Conservation (phyloP, 768 basidiomycete species). For the Asterophora parasitica region DNA sequence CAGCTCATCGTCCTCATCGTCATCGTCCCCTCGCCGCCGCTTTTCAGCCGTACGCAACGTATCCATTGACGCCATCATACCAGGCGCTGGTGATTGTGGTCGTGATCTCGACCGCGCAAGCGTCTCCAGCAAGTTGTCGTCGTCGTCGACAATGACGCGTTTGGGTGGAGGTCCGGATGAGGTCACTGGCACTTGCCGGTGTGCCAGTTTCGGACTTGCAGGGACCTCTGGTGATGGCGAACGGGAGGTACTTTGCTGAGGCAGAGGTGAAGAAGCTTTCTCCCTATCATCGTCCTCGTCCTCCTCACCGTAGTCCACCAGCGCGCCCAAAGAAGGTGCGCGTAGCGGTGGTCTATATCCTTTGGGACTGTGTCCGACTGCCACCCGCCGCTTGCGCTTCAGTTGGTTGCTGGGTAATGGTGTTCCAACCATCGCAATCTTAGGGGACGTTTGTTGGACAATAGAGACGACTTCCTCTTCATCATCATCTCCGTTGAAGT, state of each 20-base stretch:
- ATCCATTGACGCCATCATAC: slow-evolving; percentile 29
- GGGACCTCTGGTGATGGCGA: slow-evolving; percentile 30
- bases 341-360: slow-evolving; percentile 46
- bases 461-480: slow-evolving; percentile 55
- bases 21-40: slow-evolving; percentile 65
- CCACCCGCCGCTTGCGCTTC: slow-evolving; percentile 57
- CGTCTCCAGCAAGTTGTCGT: slow-evolving; percentile 53
- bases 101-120: slow-evolving; percentile 38
- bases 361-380: slow-evolving; percentile 38
- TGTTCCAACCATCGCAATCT: slow-evolving; percentile 22
- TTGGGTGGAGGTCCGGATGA: slow-evolving; percentile 39
- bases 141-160: slow-evolving; percentile 34
- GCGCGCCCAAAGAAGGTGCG: slow-evolving; percentile 49
- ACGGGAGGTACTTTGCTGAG: slow-evolving; percentile 20
- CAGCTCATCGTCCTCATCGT: slow-evolving; percentile 68
- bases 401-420: slow-evolving; percentile 34
- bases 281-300: slow-evolving; percentile 36
- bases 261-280: slow-evolving; percentile 9
- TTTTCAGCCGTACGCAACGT: slow-evolving; percentile 61
- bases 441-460: slow-evolving; percentile 35
- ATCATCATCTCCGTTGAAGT: slow-evolving; percentile 88
- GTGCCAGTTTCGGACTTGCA: slow-evolving; percentile 33
- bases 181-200: slow-evolving; percentile 30
- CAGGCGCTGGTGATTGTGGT: slow-evolving; percentile 35
- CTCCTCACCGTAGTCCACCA: slow-evolving; percentile 78